Evolutionary conservation across 2,329 filamentous ascomycete species (phyloP).

Genomic region (Calonectria multiphialidica): DNA sequence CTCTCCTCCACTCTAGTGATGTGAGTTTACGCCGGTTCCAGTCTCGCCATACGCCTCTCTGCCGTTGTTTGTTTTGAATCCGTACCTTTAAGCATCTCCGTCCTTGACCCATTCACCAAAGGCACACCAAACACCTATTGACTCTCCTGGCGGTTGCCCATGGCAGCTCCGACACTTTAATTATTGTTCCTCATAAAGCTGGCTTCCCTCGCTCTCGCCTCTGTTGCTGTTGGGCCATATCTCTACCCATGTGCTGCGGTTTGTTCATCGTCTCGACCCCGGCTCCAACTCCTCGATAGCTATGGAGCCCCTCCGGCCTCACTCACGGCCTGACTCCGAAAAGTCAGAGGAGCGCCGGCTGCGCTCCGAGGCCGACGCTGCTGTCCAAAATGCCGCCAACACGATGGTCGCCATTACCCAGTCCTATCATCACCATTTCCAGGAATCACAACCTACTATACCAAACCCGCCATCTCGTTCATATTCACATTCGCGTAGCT

Average conservation of each 20-base stretch:
- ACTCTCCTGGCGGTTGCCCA: slow-evolving; percentile 7
- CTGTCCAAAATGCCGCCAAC: slow-evolving; percentile 36
- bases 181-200: background rate
- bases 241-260: background rate
- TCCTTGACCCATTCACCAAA: slow-evolving; percentile 23
- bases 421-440: slow-evolving; percentile 41
- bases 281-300: slow-evolving; percentile 22
- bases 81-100: slow-evolving; percentile 2
- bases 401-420: slow-evolving; percentile 44
- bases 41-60: slow-evolving; percentile 4
- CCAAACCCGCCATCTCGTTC: slow-evolving; percentile 36
- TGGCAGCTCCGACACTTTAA: slow-evolving; percentile 1
- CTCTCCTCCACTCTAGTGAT: slow-evolving; percentile 2
- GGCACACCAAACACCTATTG: slow-evolving; percentile 5
- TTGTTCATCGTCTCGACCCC: slow-evolving; percentile 25
- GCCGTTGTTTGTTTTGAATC: slow-evolving; percentile 6
- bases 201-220: background rate
- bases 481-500: slow-evolving; percentile 38
- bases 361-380: slow-evolving; percentile 27
- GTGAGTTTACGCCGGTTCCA: background rate
- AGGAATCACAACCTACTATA: slow-evolving; percentile 27
- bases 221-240: background rate
- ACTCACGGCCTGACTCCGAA: slow-evolving; percentile 34
- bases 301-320: slow-evolving; percentile 37
- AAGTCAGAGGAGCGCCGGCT: slow-evolving; percentile 38